These are phyloP conservation scores for Ogataea polymorpha DNA, from an alignment of 805 yeast species.

Conservation along the genomic window DNA sequence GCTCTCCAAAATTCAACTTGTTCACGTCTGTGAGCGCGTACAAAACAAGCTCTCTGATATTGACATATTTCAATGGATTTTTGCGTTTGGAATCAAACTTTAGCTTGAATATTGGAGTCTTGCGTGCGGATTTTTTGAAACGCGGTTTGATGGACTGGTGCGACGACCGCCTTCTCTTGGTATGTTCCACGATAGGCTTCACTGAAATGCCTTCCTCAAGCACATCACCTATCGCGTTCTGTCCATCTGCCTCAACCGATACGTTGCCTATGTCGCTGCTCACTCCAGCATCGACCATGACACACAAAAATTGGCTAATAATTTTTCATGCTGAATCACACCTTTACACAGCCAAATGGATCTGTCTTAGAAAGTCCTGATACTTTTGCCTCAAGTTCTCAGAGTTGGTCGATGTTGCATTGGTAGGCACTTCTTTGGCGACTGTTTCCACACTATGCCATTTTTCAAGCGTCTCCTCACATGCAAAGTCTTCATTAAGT, in stretches of 20 bases:
- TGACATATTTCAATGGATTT: slow-evolving; percentile 16
- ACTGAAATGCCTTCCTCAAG: too few species aligned
- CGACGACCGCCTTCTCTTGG: neutral
- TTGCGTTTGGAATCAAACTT: neutral
- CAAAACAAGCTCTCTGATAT: slow-evolving; percentile 45
- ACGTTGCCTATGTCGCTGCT: neutral
- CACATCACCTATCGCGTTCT: neutral
- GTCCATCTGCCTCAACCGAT: neutral
- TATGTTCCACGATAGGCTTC: neutral
- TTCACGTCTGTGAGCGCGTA: slow-evolving; percentile 40
- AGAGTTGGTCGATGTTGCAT: neutral
- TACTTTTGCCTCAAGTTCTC: slow-evolving; percentile 4
- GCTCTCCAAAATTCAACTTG: slow-evolving; percentile 47
- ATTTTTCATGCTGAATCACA: neutral
- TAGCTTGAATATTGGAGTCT: slow-evolving; percentile 23
- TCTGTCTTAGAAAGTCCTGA: slow-evolving; percentile 10
- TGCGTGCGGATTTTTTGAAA: slow-evolving; percentile 31
- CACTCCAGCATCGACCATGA: neutral
- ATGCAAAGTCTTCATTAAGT: slow-evolving; percentile 34
- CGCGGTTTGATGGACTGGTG: neutral
- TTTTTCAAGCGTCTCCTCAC: slow-evolving; percentile 11
- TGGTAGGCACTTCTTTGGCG: too few species aligned
- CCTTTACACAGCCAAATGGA: slow-evolving; percentile 7
- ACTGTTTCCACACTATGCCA: slow-evolving; percentile 8
- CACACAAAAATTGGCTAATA: too few species aligned